Conservation (phyloP, 164 flowering plant genomes). For the Berberis vulgaris region DNA sequence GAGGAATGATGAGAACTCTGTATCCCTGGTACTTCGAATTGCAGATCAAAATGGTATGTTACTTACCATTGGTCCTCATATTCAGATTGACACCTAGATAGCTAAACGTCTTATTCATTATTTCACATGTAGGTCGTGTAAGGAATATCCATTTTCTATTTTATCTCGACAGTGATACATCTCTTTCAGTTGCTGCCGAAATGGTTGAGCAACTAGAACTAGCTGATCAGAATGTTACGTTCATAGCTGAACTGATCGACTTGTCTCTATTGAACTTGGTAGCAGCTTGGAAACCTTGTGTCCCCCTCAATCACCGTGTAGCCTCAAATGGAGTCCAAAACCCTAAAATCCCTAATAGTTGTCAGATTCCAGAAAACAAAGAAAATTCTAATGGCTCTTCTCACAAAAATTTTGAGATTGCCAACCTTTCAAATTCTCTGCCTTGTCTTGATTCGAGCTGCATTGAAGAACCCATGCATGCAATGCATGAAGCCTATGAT, state of each 20-base stretch:
- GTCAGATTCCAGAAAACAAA: not conserved
- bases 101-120: not conserved
- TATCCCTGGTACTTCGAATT: constrained; percentile 58
- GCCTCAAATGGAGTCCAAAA: constrained; percentile 17
- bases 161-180: constrained; percentile 66
- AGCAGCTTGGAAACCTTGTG: constrained; percentile 54
- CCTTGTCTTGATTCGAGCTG: not conserved
- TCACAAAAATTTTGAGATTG: not conserved
- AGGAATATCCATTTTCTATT: constrained; percentile 62
- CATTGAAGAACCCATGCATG: not conserved
- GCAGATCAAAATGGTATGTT: constrained; percentile 46
- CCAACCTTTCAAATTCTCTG: not conserved
- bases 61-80: not conserved
- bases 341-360: constrained; percentile 1
- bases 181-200: constrained; percentile 65
- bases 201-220: constrained; percentile 86
- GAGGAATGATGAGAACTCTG: constrained; percentile 47
- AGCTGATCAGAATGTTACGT: constrained; percentile 54
- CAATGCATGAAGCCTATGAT: not conserved
- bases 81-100: not conserved
- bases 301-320: constrained; percentile 21
- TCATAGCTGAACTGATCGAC: constrained; percentile 75
- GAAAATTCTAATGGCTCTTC: not conserved
- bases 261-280: constrained; percentile 40
- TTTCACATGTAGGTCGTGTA: constrained; percentile 44